Base-by-base conservation (phyloP, 169 alveolate genomes). In the Plasmodium malariae region DNA sequence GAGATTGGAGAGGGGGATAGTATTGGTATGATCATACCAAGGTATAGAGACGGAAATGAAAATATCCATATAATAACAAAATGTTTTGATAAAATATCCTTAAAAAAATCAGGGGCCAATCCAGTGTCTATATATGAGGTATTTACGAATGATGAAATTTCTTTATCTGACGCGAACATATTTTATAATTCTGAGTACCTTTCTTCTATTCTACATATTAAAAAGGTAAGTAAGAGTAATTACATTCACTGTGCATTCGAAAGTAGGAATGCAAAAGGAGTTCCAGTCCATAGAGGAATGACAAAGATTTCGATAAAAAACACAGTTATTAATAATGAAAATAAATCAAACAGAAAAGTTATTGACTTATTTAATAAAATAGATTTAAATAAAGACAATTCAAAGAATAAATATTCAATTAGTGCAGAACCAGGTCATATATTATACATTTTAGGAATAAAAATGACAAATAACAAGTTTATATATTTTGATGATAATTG, bases 11-110 rank as follows among this genome's bases (percentile, higher is more conserved):
- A 28, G 11, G 78, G 78, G 21, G 89, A 76, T 54, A 76, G 68
- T 55, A 76, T 76, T 24, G 89, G 89, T 6, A 34, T 76, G 34
- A 76, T 76, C 21, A 76, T 76, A 28, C 89, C 89, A 17, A 60
- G 43, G 14, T 76, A 76, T 34, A 60, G 34, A 48, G 76, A 76
- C 7, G 89, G 76, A 11, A 28, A 67, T 62, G 89, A 65, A 34
- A 40, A 76, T 36, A 60, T 67, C n/a, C 14, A 62, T 36, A 45
- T 76, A 40, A 43, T 28, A 76, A 60, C 89, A 48, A 34, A 76
- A 30, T 76, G 89, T 37, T 76, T 76, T 76, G 67, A 76, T 21
- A 78, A 76, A 60, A 28, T 76, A 7, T 76, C 89, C 6, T 14
- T 76, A 49, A 48, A 37, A 43, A 17, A 21, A 63, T 76, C 76